Evolutionary conservation across 306 rosid species (phyloP), one percentile per base, ranked within the genome.

Genomic region (Leucaena leucocephala): DNA sequence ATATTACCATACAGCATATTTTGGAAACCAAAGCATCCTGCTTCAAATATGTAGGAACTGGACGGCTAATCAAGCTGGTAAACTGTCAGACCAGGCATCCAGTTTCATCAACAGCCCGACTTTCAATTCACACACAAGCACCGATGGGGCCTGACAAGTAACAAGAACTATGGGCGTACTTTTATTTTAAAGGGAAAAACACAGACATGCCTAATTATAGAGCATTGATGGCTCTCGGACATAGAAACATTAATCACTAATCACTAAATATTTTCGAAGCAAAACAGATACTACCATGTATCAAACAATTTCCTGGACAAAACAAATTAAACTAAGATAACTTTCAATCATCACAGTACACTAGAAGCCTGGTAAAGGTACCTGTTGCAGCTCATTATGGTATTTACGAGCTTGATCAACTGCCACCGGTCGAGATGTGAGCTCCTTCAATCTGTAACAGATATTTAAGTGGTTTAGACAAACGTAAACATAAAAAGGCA

Each of bases 391-490:
- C 81, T 91, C 95, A 76, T 74, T 71, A 67, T 86, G 87, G 89
- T 93, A 93, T 75, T 80, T 95, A 68, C 54, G 86, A 59, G 96
- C 97, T 17, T 82, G 82, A 54, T 82, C 88, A 85, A 84, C 90
- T 46, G 98, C 94, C 66, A 43, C 83, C 43, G 99, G 98, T 74
- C 93, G 87, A 81, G 87, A 94, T 71, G 93, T 86, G 50, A 95
- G 91, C 91, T 95, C 99, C 82, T 91, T 93, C 78, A 95, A 85
- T 85, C 99, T 95, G 81, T 76, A 83, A 66, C 76, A 82, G 69
- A 85, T 75, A 72, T 71, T 27, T 59, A 73, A 79, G 62, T 57
- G 43, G 68, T 54, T 74, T 27, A 88, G 84, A 55, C 79, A 86
- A 81, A 69, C 43, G 19, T 70, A 43, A 74, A 49, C 65, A 27